Base-by-base conservation (phyloP, 192 early-diverging fungal species). In the Borealophlyctis nickersoniae region DNA sequence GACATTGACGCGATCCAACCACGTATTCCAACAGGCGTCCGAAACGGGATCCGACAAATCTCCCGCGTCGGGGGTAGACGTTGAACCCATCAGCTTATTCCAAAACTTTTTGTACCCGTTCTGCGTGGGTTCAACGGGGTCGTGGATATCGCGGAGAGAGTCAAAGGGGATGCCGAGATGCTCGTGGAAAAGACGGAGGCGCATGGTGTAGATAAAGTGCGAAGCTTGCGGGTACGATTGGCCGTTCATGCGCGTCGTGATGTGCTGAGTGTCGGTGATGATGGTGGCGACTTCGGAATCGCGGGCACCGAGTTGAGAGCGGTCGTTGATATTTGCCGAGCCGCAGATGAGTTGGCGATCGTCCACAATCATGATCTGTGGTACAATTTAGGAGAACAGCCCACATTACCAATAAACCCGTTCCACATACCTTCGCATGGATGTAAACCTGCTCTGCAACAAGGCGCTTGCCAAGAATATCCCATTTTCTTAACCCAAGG, bases 241-340 rank as follows among this genome's bases (percentile, higher is more conserved):
- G 2, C 89, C 91, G 53, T 89, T 81, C 91, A 95, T 92, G 28
- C 73, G 77, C 0, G 89, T 85, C 22, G 72, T 70, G 22, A 95
- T 71, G 11, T 73, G 78, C 32, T 84, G 77, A 3, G 83, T 73
- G 60, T 95, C 91, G 66, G 89, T 88, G 13, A 95, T 77, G 19
- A 92, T 60, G 57, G 91, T 87, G 39, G 92, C 93, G 50, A 95
- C 86, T 73, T 95, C 93, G 11, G 90, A 92, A 67, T 95, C 92
- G 58, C 88, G 88, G 61, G 86, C 85, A 34, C 93, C 93, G 48
- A 85, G 72, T 75, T 91, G 91, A 0, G 93, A 95, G 3, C 93
- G 88, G 75, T 95, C 93, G 69, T 95, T 95, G 69, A 95, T 82
- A 68, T 95, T 95, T 36, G 92, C 90, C 29, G 89, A 91, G 4